Percentiles rank a stretch among this genome's conserved stretches.
phyloP scores from a whole-genome alignment of 2,329 filamentous ascomycete genomes.

The Rhexocercosporidium sp. region DNA sequence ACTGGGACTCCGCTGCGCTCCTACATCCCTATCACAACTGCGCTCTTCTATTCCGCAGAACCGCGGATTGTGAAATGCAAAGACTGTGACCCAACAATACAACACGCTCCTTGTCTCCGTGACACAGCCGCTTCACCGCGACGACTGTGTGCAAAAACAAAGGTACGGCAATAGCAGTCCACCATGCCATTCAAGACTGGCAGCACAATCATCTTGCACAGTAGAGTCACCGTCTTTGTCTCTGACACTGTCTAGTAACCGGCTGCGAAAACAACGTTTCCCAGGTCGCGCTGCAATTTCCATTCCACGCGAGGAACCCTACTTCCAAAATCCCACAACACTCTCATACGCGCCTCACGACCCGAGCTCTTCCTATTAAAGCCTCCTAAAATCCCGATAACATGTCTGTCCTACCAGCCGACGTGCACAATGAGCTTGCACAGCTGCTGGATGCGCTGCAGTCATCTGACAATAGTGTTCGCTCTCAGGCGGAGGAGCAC shows the following conservation, averaged over 20 bases:
- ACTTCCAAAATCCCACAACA: constrained; percentile 8
- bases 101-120: not conserved
- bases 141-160: constrained; percentile 11
- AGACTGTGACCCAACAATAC: constrained; percentile 5
- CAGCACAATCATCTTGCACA: not conserved
- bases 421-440: constrained; percentile 82
- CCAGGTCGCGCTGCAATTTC: not conserved
- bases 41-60: not conserved
- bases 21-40: not conserved
- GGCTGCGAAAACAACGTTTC: not conserved
- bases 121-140: constrained; percentile 19
- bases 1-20: not conserved
- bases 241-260: not conserved
- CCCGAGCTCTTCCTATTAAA: not conserved
- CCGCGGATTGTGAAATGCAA: constrained; percentile 5
- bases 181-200: not conserved
- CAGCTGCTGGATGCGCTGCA: constrained; percentile 89
- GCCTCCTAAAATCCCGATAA: constrained; percentile 16
- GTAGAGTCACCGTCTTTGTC: not conserved
- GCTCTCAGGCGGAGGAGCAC: constrained; percentile 87
- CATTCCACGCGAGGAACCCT: not conserved
- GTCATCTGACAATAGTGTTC: constrained; percentile 84
- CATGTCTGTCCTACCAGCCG: constrained; percentile 87
- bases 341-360: not conserved
- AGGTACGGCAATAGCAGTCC: constrained; percentile 9